Evolutionary conservation across 768 basidiomycete species (phyloP).

Genomic region (Boletellus ananas): DNA sequence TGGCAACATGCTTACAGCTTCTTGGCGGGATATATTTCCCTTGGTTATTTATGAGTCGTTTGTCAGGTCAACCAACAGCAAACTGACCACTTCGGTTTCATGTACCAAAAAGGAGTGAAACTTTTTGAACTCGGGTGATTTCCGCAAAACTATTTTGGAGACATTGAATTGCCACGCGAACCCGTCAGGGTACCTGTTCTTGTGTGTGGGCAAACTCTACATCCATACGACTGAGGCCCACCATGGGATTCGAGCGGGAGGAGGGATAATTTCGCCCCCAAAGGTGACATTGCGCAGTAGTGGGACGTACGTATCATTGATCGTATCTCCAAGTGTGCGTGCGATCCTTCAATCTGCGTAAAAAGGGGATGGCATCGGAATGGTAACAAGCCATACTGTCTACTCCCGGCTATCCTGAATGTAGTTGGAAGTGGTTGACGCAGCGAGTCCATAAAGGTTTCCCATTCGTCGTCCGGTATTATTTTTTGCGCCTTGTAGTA

Average conservation of each 20-base stretch:
- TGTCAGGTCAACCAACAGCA: not conserved
- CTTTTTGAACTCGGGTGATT: constrained; percentile 84
- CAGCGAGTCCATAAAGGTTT: constrained; percentile 59
- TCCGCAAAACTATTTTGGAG: constrained; percentile 82
- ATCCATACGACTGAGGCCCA: constrained; percentile 28
- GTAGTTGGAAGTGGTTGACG: constrained; percentile 83
- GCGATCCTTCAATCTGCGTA: constrained; percentile 46
- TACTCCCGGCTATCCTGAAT: constrained; percentile 86
- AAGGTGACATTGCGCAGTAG: constrained; percentile 65
- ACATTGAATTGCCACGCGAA: constrained; percentile 97
- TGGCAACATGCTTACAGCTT: constrained; percentile 99
- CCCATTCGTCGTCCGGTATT: constrained; percentile 78
- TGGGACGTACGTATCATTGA: constrained; percentile 77
- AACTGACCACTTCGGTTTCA: constrained; percentile 91
- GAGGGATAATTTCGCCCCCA: constrained; percentile 70
- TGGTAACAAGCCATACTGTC: constrained; percentile 53
- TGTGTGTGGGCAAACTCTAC: not conserved
- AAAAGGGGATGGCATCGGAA: not conserved
- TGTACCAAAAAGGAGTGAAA: constrained; percentile 97
- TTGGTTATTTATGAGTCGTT: constrained; percentile 26
- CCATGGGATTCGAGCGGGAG: constrained; percentile 87
- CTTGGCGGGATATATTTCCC: constrained; percentile 96
- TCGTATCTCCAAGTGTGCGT: constrained; percentile 73
- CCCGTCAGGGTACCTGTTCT: constrained; percentile 83
- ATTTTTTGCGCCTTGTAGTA: constrained; percentile 80